A percentile compares a stretch with the other conserved stretches of the same genome.
Evolutionary conservation across 2,329 filamentous ascomycete genomes (phyloP).

Genomic region (Orbilia brochopaga): DNA sequence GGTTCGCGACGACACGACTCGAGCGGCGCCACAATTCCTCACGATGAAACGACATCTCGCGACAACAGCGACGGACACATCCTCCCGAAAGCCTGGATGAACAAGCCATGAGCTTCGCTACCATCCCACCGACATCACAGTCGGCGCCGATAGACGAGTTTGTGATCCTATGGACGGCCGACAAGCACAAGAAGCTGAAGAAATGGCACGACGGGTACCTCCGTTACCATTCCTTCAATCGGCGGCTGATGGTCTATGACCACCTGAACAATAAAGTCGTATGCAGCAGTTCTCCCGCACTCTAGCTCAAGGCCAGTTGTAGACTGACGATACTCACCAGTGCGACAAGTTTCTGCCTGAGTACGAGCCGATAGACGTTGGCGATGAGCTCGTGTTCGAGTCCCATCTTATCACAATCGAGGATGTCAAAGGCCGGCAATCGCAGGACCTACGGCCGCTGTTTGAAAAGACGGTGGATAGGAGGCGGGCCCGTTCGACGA

Average conservation of each 20-base stretch:
- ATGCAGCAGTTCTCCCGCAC: slow-evolving; percentile 4
- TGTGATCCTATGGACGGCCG: slow-evolving; percentile 54
- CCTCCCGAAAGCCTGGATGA: slow-evolving; percentile 27
- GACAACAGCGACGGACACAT: slow-evolving; percentile 11
- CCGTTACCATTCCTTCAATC: slow-evolving; percentile 55
- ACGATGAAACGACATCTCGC: slow-evolving; percentile 16
- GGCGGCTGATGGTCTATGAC: slow-evolving; percentile 54
- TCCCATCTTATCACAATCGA: slow-evolving; percentile 54
- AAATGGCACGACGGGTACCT: slow-evolving; percentile 55
- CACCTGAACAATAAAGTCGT: slow-evolving; percentile 54
- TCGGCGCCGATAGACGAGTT: slow-evolving; percentile 54
- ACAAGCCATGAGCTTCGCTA: slow-evolving; percentile 35
- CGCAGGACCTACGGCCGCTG: slow-evolving; percentile 53
- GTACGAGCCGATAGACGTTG: slow-evolving; percentile 51
- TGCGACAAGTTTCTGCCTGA: slow-evolving; percentile 54
- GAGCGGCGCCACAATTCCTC: slow-evolving; percentile 9
- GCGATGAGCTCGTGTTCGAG: slow-evolving; percentile 54
- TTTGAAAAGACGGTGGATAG: slow-evolving; percentile 51
- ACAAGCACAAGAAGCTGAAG: slow-evolving; percentile 55
- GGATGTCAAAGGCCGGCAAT: slow-evolving; percentile 53
- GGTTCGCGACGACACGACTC: slow-evolving; percentile 9
- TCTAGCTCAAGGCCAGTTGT: neutral
- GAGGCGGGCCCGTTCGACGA: slow-evolving; percentile 30
- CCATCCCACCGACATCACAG: slow-evolving; percentile 49
- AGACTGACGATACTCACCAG: slow-evolving; percentile 26